phyloP scores from a whole-genome alignment of 2,329 filamentous ascomycete genomes.

The Trichoderma simmonsii region DNA sequence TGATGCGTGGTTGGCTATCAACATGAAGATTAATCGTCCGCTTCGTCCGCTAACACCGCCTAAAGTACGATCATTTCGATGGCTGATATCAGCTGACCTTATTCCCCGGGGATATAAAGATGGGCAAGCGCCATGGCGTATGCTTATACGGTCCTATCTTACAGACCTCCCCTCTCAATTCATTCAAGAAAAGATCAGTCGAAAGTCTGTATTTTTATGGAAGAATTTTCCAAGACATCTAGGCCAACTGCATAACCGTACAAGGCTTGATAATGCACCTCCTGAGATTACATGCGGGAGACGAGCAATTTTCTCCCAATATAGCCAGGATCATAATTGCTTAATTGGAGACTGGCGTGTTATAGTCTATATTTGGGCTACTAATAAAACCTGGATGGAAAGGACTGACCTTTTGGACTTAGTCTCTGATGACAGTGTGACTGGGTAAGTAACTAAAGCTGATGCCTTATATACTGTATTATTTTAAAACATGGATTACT shows the following conservation, averaged over 20 bases:
- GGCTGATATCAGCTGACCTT: constrained; percentile 5
- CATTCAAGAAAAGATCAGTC: neutral
- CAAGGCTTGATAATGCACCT: neutral
- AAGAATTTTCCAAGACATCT: neutral
- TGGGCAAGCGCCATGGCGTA: constrained; percentile 6
- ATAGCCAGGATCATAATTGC: neutral
- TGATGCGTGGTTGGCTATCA: neutral
- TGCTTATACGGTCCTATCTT: constrained; percentile 3
- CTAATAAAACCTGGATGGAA: neutral
- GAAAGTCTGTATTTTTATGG: neutral
- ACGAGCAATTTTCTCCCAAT: constrained; percentile 3
- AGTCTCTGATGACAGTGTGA: neutral
- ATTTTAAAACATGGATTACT: neutral
- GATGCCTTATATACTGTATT: neutral
- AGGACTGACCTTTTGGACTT: neutral
- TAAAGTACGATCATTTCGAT: neutral
- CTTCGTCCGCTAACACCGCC: neutral
- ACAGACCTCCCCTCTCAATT: neutral
- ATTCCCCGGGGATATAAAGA: constrained; percentile 7
- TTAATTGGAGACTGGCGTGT: neutral
- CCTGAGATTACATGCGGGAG: constrained; percentile 10
- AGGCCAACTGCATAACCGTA: neutral
- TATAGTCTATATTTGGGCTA: constrained; percentile 10
- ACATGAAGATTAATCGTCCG: neutral
- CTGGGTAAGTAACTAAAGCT: constrained; percentile 3